A percentile compares a stretch with the other conserved stretches of the same genome.
These are phyloP conservation scores for Pseudonitzschia multistriata DNA, from an alignment of 108 stramenopile species.

Conservation along the genomic window DNA sequence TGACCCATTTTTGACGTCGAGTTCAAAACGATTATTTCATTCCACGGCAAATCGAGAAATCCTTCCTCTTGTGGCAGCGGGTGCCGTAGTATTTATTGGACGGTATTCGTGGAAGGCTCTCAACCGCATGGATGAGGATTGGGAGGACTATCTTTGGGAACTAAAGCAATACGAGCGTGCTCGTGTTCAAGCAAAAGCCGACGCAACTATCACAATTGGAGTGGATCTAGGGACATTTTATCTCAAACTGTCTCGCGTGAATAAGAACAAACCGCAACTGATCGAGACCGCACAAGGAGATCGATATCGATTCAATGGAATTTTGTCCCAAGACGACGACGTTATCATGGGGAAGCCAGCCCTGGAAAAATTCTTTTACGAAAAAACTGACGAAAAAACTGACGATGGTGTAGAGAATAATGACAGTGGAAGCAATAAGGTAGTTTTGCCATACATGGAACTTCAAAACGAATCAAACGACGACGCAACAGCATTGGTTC, in stretches of 20 bases:
- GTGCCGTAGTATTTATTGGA: constrained; percentile 40
- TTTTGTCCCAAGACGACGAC: constrained; percentile 16
- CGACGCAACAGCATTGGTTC: constrained; percentile 26
- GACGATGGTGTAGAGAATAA: background rate
- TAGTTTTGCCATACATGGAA: constrained; percentile 30
- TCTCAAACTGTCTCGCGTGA: constrained; percentile 47
- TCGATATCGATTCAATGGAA: constrained; percentile 57
- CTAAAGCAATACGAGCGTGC: constrained; percentile 61
- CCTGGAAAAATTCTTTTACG: constrained; percentile 46
- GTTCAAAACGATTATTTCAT: constrained; percentile 48
- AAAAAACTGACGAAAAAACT: background rate
- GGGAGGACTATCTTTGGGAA: constrained; percentile 77
- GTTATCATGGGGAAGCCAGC: constrained; percentile 41
- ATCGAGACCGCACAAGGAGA: constrained; percentile 60
- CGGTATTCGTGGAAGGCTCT: constrained; percentile 65
- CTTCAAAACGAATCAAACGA: constrained; percentile 24
- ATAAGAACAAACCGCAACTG: constrained; percentile 32
- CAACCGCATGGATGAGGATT: constrained; percentile 75
- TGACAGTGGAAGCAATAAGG: background rate
- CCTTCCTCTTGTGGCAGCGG: constrained; percentile 59
- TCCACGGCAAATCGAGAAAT: constrained; percentile 59
- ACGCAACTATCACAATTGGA: constrained; percentile 53
- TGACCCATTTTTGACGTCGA: background rate
- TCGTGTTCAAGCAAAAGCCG: constrained; percentile 8
- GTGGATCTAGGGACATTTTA: constrained; percentile 71